A percentile compares a stretch with the other conserved stretches of the same genome.
Conservation (phyloP, 1,139 yeast species). For the Taiozyma sp. region DNA sequence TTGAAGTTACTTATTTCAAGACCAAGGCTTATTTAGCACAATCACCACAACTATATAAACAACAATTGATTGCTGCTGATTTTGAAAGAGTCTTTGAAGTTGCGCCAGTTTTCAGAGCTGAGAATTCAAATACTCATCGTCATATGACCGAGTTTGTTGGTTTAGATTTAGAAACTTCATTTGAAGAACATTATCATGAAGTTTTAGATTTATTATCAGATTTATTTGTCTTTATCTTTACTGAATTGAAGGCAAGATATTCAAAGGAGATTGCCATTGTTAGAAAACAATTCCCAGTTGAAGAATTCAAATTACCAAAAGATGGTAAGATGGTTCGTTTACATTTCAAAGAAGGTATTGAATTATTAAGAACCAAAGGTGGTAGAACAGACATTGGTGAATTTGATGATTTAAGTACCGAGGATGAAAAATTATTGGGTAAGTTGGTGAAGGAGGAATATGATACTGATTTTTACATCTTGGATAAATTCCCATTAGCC, state of each 20-base stretch:
- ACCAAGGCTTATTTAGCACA: constrained; percentile 93
- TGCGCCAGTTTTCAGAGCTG: constrained; percentile 98
- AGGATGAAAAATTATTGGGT: constrained; percentile 91
- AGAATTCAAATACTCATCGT: constrained; percentile 97
- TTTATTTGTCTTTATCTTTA: constrained; percentile 83
- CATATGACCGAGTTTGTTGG: constrained; percentile 99
- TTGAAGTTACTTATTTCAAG: constrained; percentile 89
- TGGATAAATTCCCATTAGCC: constrained; percentile 96
- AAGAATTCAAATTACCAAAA: constrained; percentile 89
- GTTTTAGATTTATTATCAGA: constrained; percentile 81
- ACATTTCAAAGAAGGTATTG: constrained; percentile 87
- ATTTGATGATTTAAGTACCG: constrained; percentile 87
- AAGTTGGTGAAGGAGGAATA: constrained; percentile 87
- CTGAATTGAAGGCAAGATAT: constrained; percentile 75
- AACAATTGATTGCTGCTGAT: constrained; percentile 96
- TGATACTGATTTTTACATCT: constrained; percentile 94
- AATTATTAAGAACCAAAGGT: constrained; percentile 77
- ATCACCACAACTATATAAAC: constrained; percentile 97
- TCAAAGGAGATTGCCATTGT: constrained; percentile 83
- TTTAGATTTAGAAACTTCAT: constrained; percentile 95
- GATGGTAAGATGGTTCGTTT: constrained; percentile 88
- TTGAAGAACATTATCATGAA: constrained; percentile 97
- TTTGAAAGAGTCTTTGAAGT: constrained; percentile 94
- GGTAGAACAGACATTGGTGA: constrained; percentile 76
- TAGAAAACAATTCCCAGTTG: constrained; percentile 95